phyloP scores from a whole-genome alignment of 345 rosid genomes.

The Acer campestre region DNA sequence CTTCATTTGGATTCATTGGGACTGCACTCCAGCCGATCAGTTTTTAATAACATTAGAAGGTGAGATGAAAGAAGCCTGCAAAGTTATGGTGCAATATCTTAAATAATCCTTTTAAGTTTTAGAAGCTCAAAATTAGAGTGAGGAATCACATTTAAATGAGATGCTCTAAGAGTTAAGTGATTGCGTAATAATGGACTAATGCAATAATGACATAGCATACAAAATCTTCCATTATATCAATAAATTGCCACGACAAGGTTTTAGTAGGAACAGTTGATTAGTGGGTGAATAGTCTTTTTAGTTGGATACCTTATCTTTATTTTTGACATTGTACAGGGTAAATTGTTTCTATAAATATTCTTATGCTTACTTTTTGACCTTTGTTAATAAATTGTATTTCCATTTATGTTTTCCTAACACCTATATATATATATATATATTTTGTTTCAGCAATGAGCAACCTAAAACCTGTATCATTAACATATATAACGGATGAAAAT shows the following conservation, averaged over 20 bases:
- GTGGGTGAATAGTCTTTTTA: neutral
- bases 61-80: constrained; percentile 27
- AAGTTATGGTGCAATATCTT: neutral
- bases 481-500: neutral
- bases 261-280: neutral
- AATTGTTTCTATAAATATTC: neutral
- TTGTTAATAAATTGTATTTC: neutral
- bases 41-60: constrained; percentile 80
- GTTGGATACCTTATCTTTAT: neutral
- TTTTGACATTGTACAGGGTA: neutral
- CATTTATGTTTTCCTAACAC: neutral
- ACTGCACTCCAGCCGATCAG: constrained; percentile 60
- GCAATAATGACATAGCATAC: neutral
- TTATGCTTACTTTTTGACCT: neutral
- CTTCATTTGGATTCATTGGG: constrained; percentile 92
- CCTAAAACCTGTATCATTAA: neutral
- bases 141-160: constrained; percentile 1
- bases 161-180: neutral
- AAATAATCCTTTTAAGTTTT: neutral
- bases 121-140: constrained; percentile 1
- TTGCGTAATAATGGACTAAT: constrained; percentile 1
- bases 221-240: neutral
- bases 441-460: neutral
- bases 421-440: neutral
- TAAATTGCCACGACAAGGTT: neutral